phyloP scores from a whole-genome alignment of 805 yeast genomes.

The Alloascoidea africana region DNA sequence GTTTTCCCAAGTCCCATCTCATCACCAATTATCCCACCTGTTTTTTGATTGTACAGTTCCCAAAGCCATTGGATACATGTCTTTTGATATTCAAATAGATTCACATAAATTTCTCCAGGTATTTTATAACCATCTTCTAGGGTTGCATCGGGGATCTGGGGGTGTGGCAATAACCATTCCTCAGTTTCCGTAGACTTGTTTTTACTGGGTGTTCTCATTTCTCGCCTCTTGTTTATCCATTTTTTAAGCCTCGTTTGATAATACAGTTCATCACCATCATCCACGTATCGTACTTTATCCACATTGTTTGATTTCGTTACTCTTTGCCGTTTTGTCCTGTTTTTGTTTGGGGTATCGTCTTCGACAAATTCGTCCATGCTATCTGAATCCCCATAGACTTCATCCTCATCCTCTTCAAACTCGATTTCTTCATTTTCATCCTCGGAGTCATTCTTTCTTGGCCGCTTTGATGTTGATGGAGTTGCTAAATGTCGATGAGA shows the following conservation, averaged over 20 bases:
- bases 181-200: slow-evolving; percentile 4
- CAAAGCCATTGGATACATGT: slow-evolving; percentile 25
- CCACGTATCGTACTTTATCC: slow-evolving; percentile 95
- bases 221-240: slow-evolving; percentile 38
- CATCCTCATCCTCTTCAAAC: slow-evolving; percentile 61
- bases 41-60: slow-evolving; percentile 77
- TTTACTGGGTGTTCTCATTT: slow-evolving; percentile 2
- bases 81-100: slow-evolving; percentile 4
- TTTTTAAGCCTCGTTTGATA: slow-evolving; percentile 43
- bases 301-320: slow-evolving; percentile 70
- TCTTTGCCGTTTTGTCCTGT: slow-evolving; percentile 78
- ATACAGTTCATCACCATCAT: slow-evolving; percentile 67
- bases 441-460: slow-evolving; percentile 6
- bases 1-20: slow-evolving; percentile 98
- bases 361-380: too few species aligned
- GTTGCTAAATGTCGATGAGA: too few species aligned
- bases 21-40: slow-evolving; percentile 94
- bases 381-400: slow-evolving; percentile 62
- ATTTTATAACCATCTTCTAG: background rate
- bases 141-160: background rate
- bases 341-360: too few species aligned
- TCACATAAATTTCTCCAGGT: background rate
- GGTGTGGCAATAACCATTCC: slow-evolving; percentile 2
- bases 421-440: slow-evolving; percentile 35
- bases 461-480: too few species aligned